phyloP scores from a whole-genome alignment of 192 early-diverging fungal genomes.

The Bifiguratus adelaidae region DNA sequence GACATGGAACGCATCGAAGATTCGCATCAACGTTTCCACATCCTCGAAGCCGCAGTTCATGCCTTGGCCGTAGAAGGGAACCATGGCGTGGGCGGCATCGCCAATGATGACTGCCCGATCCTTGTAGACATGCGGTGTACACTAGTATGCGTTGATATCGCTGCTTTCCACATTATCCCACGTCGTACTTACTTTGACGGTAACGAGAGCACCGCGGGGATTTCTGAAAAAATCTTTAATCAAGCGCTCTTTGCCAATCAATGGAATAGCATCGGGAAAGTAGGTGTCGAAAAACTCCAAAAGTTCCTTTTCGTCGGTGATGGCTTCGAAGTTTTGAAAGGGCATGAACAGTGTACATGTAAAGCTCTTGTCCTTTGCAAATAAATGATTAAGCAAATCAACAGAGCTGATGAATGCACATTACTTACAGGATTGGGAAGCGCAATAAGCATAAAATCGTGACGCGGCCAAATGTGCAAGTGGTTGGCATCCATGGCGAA shows the following conservation, averaged over 20 bases:
- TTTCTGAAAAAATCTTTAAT: constrained; percentile 73
- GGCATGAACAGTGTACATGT: constrained; percentile 98
- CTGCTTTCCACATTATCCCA: constrained; percentile 1
- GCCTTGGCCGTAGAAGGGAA: constrained; percentile 95
- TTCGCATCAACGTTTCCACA: constrained; percentile 48
- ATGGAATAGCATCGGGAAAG: constrained; percentile 65
- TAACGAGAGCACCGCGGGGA: constrained; percentile 73
- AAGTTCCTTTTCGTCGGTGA: constrained; percentile 52
- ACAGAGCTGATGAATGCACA: constrained; percentile 3
- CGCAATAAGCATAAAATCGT: constrained; percentile 97
- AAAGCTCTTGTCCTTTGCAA: constrained; percentile 71
- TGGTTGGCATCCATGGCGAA: constrained; percentile 86
- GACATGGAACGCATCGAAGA: too few relatives aligned
- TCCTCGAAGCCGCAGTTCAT: constrained; percentile 99
- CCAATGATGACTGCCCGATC: constrained; percentile 73
- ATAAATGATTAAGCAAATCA: constrained; percentile 2
- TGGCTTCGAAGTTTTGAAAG: constrained; percentile 61
- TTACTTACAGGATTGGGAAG: constrained; percentile 75
- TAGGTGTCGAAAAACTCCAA: constrained; percentile 58
- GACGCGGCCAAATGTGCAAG: constrained; percentile 95
- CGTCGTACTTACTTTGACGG: constrained; percentile 50
- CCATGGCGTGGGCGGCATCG: constrained; percentile 97
- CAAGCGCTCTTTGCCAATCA: constrained; percentile 69
- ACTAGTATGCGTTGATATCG: constrained; percentile 17
- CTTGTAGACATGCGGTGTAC: constrained; percentile 79